Evolutionary conservation across 306 rosid genomes (phyloP).

Genomic region (Cucurbita argyrosperma): DNA sequence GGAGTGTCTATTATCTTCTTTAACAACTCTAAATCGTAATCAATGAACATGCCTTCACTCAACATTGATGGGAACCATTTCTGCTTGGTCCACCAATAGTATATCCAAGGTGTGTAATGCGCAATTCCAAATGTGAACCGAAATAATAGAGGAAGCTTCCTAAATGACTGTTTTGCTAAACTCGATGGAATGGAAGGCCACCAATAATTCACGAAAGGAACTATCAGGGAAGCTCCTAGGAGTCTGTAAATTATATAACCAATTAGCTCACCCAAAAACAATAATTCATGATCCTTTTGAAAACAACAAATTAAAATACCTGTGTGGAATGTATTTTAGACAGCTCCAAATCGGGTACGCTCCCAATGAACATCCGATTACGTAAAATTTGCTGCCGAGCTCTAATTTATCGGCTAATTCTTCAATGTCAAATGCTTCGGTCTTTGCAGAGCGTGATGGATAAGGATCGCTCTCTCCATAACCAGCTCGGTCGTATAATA

Average conservation of each 20-base stretch:
- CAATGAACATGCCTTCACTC: conserved; percentile 1
- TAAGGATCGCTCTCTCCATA: background rate
- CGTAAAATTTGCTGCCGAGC: background rate
- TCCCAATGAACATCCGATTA: background rate
- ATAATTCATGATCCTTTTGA: too few species aligned
- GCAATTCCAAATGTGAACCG: conserved; percentile 41
- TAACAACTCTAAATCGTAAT: conserved; percentile 28
- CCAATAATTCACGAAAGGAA: conserved; percentile 59
- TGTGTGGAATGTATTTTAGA: background rate
- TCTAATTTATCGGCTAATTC: background rate
- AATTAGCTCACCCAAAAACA: too few species aligned
- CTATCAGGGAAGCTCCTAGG: conserved; percentile 29
- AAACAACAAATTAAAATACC: background rate
- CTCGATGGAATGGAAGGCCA: conserved; percentile 43
- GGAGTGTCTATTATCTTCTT: background rate
- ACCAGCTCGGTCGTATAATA: background rate
- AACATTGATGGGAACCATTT: conserved; percentile 42
- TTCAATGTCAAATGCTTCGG: background rate
- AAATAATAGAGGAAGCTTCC: conserved; percentile 15
- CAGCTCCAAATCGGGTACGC: background rate
- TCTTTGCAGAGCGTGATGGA: background rate
- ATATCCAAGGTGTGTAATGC: conserved; percentile 54
- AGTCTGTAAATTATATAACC: conserved; percentile 24
- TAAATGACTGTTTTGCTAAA: conserved; percentile 20
- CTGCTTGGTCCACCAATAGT: conserved; percentile 72